A percentile compares a stretch with the other conserved stretches of the same genome.
Conservation (phyloP, 2,329 filamentous ascomycete species). For the Fusarium solani-melongenae region DNA sequence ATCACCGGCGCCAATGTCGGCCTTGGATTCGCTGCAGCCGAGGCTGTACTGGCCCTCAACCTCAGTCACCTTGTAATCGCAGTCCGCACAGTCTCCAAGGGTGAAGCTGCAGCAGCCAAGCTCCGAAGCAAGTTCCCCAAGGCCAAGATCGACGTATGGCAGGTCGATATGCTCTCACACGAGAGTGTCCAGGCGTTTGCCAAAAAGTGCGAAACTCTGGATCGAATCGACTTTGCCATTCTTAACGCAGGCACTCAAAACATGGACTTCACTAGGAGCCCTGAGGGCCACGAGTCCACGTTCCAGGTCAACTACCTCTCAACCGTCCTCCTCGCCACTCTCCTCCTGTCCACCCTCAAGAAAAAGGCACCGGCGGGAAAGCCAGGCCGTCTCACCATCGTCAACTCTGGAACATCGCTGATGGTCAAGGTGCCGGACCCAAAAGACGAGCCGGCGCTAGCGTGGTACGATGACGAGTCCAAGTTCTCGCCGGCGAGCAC, state of each 20-base stretch:
- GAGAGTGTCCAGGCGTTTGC: slow-evolving; percentile 57
- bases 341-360: slow-evolving; percentile 50
- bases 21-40: slow-evolving; percentile 58
- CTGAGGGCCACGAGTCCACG: slow-evolving; percentile 52
- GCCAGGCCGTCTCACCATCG: slow-evolving; percentile 45
- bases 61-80: slow-evolving; percentile 59
- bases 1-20: slow-evolving; percentile 63
- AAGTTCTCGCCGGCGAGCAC: slow-evolving; percentile 31
- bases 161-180: slow-evolving; percentile 60
- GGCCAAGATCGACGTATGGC: slow-evolving; percentile 59
- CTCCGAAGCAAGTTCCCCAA: slow-evolving; percentile 34
- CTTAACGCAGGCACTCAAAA: slow-evolving; percentile 57
- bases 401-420: slow-evolving; percentile 44
- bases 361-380: slow-evolving; percentile 30
- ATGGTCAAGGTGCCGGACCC: slow-evolving; percentile 39
- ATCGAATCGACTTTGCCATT: slow-evolving; percentile 56
- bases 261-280: slow-evolving; percentile 31
- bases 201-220: slow-evolving; percentile 46
- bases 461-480: slow-evolving; percentile 45
- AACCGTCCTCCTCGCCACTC: slow-evolving; percentile 47
- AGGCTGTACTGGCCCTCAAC: slow-evolving; percentile 52
- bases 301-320: slow-evolving; percentile 56
- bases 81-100: slow-evolving; percentile 56
- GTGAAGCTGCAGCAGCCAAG: slow-evolving; percentile 50
- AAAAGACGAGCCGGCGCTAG: slow-evolving; percentile 37